Conservation (phyloP, 306 rosid genomes). For the Luffa aegyptiaca region DNA sequence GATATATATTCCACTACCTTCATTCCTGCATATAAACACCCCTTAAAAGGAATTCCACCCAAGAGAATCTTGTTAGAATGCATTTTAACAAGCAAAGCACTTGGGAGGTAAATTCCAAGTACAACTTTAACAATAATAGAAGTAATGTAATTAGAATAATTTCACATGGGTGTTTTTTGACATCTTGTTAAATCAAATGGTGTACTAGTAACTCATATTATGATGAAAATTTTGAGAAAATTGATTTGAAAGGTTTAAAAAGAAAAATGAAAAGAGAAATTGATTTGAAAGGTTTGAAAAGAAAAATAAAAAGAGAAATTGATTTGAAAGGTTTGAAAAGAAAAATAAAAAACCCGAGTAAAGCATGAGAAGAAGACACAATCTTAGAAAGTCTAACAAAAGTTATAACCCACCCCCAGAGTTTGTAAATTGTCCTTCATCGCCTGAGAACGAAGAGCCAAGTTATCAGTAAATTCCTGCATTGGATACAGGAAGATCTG, state of each 20-base stretch:
- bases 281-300: not conserved
- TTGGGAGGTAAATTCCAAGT: not conserved
- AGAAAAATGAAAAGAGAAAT: not conserved
- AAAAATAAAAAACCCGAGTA: not conserved
- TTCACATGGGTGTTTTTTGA: not conserved
- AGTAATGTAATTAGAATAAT: not conserved
- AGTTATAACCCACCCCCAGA: constrained; percentile 49
- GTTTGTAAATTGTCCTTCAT: constrained; percentile 46
- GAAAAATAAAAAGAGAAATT: not conserved
- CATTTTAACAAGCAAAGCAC: not conserved
- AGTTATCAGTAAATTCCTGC: constrained; percentile 82
- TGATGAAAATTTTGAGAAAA: not conserved
- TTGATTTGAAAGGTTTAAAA: not conserved
- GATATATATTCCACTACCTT: not conserved
- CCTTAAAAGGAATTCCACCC: not conserved
- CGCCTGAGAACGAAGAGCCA: constrained; percentile 72
- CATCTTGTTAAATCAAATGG: not conserved
- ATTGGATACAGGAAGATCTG: constrained; percentile 11
- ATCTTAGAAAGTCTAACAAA: not conserved
- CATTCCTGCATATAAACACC: not conserved
- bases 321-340: not conserved
- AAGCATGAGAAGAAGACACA: not conserved
- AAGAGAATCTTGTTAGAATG: too few species aligned
- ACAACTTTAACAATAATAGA: not conserved
- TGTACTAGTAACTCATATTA: not conserved